Evolutionary conservation across 768 basidiomycete genomes (phyloP).

Genomic region (Lactarius tabidus): DNA sequence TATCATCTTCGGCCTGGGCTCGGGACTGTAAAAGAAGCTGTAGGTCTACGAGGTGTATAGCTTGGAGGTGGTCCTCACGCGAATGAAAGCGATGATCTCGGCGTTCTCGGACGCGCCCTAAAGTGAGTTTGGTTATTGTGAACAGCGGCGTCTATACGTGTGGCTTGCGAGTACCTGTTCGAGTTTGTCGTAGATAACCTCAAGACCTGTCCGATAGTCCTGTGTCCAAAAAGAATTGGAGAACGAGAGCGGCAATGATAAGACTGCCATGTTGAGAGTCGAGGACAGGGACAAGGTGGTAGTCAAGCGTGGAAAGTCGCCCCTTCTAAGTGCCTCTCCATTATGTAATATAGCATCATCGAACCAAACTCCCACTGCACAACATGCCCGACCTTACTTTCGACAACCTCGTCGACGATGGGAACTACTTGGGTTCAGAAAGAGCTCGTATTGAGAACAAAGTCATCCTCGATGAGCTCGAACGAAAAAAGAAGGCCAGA

Average conservation of each 20-base stretch:
- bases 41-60: constrained; percentile 13
- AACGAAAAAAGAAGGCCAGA: constrained; percentile 93
- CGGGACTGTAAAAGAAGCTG: constrained; percentile 52
- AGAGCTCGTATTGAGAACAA: constrained; percentile 77
- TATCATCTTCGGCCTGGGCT: constrained; percentile 59
- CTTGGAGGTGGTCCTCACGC: constrained; percentile 48
- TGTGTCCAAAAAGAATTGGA: constrained; percentile 94
- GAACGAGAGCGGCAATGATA: constrained; percentile 86
- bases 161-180: constrained; percentile 54
- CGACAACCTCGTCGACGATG: constrained; percentile 76
- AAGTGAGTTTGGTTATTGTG: constrained; percentile 24
- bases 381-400: constrained; percentile 72
- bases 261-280: constrained; percentile 64
- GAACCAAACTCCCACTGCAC: not conserved
- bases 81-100: constrained; percentile 78
- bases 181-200: constrained; percentile 70
- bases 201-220: constrained; percentile 80
- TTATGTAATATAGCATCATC: constrained; percentile 9
- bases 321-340: not conserved
- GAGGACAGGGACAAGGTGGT: not conserved
- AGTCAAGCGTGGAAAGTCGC: not conserved
- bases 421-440: constrained; percentile 68
- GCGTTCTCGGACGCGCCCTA: constrained; percentile 82
- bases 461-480: constrained; percentile 90
- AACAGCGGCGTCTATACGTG: constrained; percentile 4